Percentiles rank a stretch among this genome's conserved stretches.
These are phyloP conservation scores for Ustilago hordei DNA, from an alignment of 1,284 basidiomycete species.

Conservation along the genomic window DNA sequence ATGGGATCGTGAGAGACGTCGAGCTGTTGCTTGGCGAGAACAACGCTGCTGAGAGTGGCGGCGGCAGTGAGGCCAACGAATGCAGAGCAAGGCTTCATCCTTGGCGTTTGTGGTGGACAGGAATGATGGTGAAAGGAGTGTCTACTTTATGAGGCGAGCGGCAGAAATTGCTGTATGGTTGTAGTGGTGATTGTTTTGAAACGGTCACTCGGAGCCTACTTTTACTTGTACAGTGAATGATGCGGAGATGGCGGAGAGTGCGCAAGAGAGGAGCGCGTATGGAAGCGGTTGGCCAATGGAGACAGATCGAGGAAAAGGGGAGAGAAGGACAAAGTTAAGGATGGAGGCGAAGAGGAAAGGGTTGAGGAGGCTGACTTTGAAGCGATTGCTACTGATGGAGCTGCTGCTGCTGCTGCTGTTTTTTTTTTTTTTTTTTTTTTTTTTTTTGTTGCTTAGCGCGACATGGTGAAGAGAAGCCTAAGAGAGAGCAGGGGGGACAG, in stretches of 20 bases:
- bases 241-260: neutral
- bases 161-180: neutral
- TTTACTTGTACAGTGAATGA: neutral
- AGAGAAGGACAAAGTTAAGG: neutral
- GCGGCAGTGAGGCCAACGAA: constrained; percentile 41
- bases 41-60: constrained; percentile 22
- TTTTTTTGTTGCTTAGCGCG: neutral
- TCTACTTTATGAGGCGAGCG: constrained; percentile 6
- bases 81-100: constrained; percentile 39
- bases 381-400: neutral
- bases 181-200: neutral
- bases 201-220: neutral
- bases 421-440: neutral
- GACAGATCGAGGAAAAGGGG: neutral
- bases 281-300: constrained; percentile 1
- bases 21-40: constrained; percentile 31
- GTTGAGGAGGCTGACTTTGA: constrained; percentile 4
- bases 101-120: neutral
- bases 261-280: neutral
- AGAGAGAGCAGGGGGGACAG: neutral
- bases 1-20: constrained; percentile 48
- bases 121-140: neutral
- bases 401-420: neutral
- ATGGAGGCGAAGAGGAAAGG: neutral
- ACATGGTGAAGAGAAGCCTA: constrained; percentile 3